Evolutionary conservation across 352 stramenopile genomes (phyloP), one percentile per base, ranked within the genome.

Genomic region (Pythium rhizo-oryzae): DNA sequence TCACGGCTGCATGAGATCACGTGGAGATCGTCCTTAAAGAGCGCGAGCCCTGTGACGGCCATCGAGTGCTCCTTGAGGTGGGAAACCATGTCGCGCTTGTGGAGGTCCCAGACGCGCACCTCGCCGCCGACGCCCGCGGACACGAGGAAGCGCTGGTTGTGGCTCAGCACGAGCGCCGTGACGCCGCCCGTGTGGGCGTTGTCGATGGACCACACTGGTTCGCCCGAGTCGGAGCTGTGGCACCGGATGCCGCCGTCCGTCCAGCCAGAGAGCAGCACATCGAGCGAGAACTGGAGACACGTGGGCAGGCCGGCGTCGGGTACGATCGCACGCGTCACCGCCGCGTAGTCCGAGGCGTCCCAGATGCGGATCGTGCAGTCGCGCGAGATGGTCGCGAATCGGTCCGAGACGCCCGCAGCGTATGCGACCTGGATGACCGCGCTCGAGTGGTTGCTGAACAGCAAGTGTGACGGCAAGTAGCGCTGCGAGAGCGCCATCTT

Each of bases 1-100:
- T 98, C 94, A 25, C 91, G 78, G 66, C 82, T 96, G 67, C 87
- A 96, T 18, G 85, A 96, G 59, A 98, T 74, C 13, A 94, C 85
- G 70, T 97, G 90, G 58, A 92, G 75, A 62, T 98, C 93, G 76
- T 98, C 94, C 7, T 85, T 74, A 71, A 92, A 98, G 0, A 98
- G 73, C n/a, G 79, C 89, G 23, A 98, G 75, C 19, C 76, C 72
- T 16, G 88, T 95, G 30, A 98, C 90, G 0, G 76, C 59, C 79
- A 95, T 90, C 51, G 91, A 89, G 74, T 98, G 94, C 65, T 98
- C 91, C 69, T 97, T 98, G 11, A 98, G 69, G 65, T 98, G 91
- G 11, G 84, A 93, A 9, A 98, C 79, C 70, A 97, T 80, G 76
- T 97, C 85, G 24, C 94, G 82, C 55, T 86, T 94, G 64, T 92